Conservation (phyloP, 805 yeast species). For the Yamadazyma laniorum region DNA sequence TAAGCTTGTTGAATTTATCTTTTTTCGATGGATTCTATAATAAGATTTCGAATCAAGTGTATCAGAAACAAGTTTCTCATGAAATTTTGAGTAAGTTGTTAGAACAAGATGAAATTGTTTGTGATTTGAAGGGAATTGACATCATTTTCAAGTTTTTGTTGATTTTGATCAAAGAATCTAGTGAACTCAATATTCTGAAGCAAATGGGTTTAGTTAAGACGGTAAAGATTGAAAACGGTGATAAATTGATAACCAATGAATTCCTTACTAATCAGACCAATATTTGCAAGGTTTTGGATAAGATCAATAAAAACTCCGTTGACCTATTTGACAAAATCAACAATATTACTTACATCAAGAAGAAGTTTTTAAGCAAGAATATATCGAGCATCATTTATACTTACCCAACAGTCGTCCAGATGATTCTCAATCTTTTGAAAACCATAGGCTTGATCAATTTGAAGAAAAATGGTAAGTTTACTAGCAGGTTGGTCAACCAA, state of each 20-base stretch:
- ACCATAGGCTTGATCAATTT: slow-evolving; percentile 36
- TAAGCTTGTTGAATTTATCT: slow-evolving; percentile 43
- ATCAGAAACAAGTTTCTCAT: slow-evolving; percentile 58
- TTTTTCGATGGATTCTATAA: slow-evolving; percentile 53
- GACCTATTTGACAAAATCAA: slow-evolving; percentile 41
- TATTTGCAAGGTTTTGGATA: slow-evolving; percentile 67
- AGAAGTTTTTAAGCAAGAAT: slow-evolving; percentile 52
- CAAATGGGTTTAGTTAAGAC: slow-evolving; percentile 39
- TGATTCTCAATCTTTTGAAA: slow-evolving; percentile 59
- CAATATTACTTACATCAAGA: slow-evolving; percentile 34
- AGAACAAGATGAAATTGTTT: slow-evolving; percentile 28
- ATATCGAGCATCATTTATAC: slow-evolving; percentile 58
- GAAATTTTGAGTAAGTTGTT: slow-evolving; percentile 61
- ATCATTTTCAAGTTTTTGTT: slow-evolving; percentile 58
- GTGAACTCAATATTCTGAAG: slow-evolving; percentile 33
- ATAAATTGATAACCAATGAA: slow-evolving; percentile 31
- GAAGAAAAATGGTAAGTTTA: slow-evolving; percentile 23
- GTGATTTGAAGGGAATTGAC: slow-evolving; percentile 49
- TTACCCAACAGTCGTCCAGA: slow-evolving; percentile 71
- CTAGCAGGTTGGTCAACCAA: slow-evolving; percentile 42
- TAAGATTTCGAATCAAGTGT: slow-evolving; percentile 46
- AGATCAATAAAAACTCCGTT: slow-evolving; percentile 40
- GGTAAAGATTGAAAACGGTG: slow-evolving; percentile 27
- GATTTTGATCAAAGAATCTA: slow-evolving; percentile 47
- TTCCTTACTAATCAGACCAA: slow-evolving; percentile 52